phyloP scores from a whole-genome alignment of 1,139 yeast species.

The Diutina ranongensis region DNA sequence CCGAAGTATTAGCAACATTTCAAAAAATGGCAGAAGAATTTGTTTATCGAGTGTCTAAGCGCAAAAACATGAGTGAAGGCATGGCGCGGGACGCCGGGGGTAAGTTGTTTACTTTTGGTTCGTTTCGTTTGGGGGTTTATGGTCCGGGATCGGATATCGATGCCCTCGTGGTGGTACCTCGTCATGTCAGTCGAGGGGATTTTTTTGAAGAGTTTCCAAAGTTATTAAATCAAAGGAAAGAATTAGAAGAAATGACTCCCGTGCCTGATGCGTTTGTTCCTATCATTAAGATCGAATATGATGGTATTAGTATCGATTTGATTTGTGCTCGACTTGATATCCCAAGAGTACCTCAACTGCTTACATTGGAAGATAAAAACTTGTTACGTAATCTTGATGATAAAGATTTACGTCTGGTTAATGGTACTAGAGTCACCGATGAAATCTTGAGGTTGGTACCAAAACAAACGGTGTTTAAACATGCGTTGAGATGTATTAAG shows the following conservation, averaged over 20 bases:
- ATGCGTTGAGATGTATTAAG: conserved; percentile 84
- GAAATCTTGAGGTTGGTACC: conserved; percentile 85
- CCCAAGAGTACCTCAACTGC: conserved; percentile 64
- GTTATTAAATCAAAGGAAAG: conserved; percentile 57
- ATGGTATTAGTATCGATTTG: conserved; percentile 84
- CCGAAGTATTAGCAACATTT: conserved; percentile 54
- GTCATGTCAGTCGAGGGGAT: conserved; percentile 84
- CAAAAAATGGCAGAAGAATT: conserved; percentile 71
- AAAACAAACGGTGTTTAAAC: conserved; percentile 83
- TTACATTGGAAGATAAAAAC: conserved; percentile 77
- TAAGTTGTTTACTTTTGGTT: conserved; percentile 88
- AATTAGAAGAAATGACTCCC: conserved; percentile 77
- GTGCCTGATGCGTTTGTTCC: conserved; percentile 98
- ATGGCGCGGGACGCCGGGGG: conserved; percentile 98
- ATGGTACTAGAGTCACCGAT: conserved; percentile 97
- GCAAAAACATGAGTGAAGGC: conserved; percentile 89
- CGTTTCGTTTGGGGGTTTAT: conserved; percentile 87
- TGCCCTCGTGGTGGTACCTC: conserved; percentile 89
- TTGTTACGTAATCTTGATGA: conserved; percentile 80
- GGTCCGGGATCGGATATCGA: conserved; percentile 99
- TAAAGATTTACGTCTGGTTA: conserved; percentile 74
- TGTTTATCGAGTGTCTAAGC: conserved; percentile 68
- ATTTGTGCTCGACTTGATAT: conserved; percentile 74
- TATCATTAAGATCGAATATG: conserved; percentile 75
- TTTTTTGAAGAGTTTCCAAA: conserved; percentile 73